Conservation (phyloP, 75 land plant species). For the Selaginella tamariscina region DNA sequence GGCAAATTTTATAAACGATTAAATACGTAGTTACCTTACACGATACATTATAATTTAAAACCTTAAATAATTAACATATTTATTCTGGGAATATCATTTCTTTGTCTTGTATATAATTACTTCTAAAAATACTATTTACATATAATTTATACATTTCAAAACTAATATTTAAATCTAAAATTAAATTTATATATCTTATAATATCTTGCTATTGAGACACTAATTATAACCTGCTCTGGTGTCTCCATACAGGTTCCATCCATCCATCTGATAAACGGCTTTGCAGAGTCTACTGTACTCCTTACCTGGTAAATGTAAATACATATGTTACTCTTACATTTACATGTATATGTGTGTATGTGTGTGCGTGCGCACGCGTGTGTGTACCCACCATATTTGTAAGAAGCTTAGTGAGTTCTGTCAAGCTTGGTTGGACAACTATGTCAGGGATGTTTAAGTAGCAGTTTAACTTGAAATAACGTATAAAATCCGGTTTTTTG, state of each 20-base stretch:
- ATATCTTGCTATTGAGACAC: no score
- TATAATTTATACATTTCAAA: no score
- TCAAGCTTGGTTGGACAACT: conserved; percentile 21
- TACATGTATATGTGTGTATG: background rate
- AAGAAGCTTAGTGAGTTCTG: conserved; percentile 22
- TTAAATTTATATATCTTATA: no score
- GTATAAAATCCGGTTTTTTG: conserved; percentile 8
- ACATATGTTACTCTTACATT: background rate
- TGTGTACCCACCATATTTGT: conserved; percentile 18
- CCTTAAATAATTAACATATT: no score
- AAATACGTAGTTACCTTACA: no score
- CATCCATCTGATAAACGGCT: conserved; percentile 30
- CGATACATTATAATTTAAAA: no score
- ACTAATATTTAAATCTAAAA: no score
- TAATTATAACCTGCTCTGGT: conserved; percentile 29
- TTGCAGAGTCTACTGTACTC: conserved; percentile 16
- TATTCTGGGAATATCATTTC: no score
- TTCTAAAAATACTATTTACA: no score
- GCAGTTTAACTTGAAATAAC: conserved; percentile 21
- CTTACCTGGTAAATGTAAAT: conserved; percentile 16
- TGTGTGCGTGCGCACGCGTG: background rate
- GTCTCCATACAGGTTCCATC: conserved; percentile 36
- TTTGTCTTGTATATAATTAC: no score
- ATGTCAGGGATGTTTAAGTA: conserved; percentile 31
- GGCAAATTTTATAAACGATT: no score